Conservation (phyloP, 768 basidiomycete genomes). For the Macrolepiota fuliginosa region DNA sequence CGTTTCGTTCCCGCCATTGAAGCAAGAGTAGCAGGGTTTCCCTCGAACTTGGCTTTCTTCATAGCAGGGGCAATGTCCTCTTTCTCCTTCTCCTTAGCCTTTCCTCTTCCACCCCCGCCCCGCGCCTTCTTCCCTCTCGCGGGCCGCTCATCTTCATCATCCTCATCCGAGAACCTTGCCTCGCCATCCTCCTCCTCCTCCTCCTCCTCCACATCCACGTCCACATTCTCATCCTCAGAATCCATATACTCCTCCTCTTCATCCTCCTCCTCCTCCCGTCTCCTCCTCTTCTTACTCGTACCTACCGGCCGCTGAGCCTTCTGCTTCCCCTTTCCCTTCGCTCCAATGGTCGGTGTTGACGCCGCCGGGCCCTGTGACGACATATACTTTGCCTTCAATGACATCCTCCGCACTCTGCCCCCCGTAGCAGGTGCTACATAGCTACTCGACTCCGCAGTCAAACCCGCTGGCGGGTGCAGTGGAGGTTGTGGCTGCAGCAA, state of each 20-base stretch:
- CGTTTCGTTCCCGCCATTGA: constrained; percentile 23
- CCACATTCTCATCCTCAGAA: constrained; percentile 22
- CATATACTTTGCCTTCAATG: neutral
- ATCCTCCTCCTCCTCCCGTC: neutral
- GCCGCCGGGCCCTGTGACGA: no score
- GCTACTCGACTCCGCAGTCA: neutral
- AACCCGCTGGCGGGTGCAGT: no score
- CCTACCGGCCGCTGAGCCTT: constrained; percentile 21
- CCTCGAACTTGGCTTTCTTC: constrained; percentile 10
- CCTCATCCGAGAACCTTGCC: constrained; percentile 18
- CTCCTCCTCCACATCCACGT: constrained; percentile 21
- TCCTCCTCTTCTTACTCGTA: constrained; percentile 22
- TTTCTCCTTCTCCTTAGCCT: constrained; percentile 20
- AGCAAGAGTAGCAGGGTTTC: constrained; percentile 5
- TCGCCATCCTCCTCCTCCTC: constrained; percentile 21
- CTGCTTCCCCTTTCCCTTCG: constrained; percentile 17
- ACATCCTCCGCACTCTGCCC: neutral
- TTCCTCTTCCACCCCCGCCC: constrained; percentile 16
- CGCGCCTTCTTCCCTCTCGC: constrained; percentile 20
- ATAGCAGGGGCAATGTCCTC: constrained; percentile 5
- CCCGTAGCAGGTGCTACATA: neutral
- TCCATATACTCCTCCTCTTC: constrained; percentile 19
- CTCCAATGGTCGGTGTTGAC: neutral
- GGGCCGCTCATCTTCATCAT: constrained; percentile 21
- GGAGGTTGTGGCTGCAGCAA: neutral